Evolutionary conservation across 352 stramenopile genomes (phyloP), one percentile per base, ranked within the genome.

Genomic region (Pythium myriotylum): DNA sequence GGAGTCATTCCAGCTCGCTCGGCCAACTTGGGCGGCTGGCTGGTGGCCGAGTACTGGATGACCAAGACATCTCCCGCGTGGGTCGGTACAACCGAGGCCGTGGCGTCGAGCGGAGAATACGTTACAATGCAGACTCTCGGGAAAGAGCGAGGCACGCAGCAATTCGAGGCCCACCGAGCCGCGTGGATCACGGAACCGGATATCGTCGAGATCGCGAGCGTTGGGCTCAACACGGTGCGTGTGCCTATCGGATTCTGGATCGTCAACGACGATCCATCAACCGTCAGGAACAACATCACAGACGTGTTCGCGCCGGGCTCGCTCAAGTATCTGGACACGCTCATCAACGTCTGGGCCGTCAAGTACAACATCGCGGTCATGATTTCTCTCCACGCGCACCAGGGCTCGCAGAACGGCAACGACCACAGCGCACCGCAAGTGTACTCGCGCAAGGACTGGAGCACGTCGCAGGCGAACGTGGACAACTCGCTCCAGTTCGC

Each of bases 161-260:
- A 77, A 26, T 67, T 92, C 26, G 62, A 75, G 4, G 35, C 52
- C 16, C 79, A 92, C 65, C 81, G 68, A n/a, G 50, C 72, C 5
- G 73, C 71, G 32, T 92, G 82, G 67, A 76, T 90, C 45, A 86
- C 65, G 0, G 68, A 73, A 37, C 24, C 60, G 0, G 83, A 92
- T 62, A 66, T 92, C 22, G 13, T 48, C 6, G 52, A 70, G 40
- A 65, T 92, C 24, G 63, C 68, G 19, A 37, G 54, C 6, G 41
- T 29, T 12, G 74, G 74, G 62, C 83, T 68, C 29, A 68, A 68
- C 47, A 62, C 61, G 1, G 61, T 68, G 29, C 61, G 61, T n/a
- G 61, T 68, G 10, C 73, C 83, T 10, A 43, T 89, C 20, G 69
- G 74, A 5, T 77, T 76, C 65, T 92, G 79, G 77, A 88, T 89